Evolutionary conservation across 257 asterid genomes (phyloP).

Genomic region (Nicotiana undulata): DNA sequence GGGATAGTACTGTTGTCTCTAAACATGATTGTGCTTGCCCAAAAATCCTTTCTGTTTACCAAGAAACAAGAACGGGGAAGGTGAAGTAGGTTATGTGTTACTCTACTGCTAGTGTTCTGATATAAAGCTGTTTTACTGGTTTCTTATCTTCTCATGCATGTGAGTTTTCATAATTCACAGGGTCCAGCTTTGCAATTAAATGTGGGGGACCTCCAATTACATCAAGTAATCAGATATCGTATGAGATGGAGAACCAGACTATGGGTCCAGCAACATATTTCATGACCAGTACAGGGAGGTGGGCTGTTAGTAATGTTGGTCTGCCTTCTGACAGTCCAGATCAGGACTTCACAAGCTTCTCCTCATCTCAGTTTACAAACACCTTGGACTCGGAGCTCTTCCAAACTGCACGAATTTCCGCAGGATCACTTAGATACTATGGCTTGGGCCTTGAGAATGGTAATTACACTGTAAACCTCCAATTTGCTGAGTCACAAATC

Average conservation of each 20-base stretch:
- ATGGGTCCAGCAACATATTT: slow-evolving; percentile 68
- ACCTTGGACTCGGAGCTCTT: slow-evolving; percentile 53
- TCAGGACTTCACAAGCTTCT: slow-evolving; percentile 25
- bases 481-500: slow-evolving; percentile 51
- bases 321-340: slow-evolving; percentile 33
- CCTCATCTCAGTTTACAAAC: slow-evolving; percentile 29
- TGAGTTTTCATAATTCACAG: slow-evolving; percentile 24
- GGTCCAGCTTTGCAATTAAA: slow-evolving; percentile 56
- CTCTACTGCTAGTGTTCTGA: neutral
- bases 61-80: neutral
- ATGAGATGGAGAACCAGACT: slow-evolving; percentile 45
- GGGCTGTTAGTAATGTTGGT: slow-evolving; percentile 87
- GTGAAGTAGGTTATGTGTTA: neutral
- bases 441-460: slow-evolving; percentile 83
- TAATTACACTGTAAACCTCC: slow-evolving; percentile 60
- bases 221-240: slow-evolving; percentile 24
- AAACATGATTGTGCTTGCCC: too few species aligned
- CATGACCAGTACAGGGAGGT: slow-evolving; percentile 37
- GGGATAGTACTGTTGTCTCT: too few species aligned
- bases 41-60: neutral
- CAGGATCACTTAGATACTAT: slow-evolving; percentile 74
- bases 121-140: neutral
- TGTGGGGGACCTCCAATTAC: slow-evolving; percentile 59
- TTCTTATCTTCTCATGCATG: neutral
- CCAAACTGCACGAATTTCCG: slow-evolving; percentile 57